Conservation (phyloP, 805 yeast species). For the Jamesozyma lodderae region DNA sequence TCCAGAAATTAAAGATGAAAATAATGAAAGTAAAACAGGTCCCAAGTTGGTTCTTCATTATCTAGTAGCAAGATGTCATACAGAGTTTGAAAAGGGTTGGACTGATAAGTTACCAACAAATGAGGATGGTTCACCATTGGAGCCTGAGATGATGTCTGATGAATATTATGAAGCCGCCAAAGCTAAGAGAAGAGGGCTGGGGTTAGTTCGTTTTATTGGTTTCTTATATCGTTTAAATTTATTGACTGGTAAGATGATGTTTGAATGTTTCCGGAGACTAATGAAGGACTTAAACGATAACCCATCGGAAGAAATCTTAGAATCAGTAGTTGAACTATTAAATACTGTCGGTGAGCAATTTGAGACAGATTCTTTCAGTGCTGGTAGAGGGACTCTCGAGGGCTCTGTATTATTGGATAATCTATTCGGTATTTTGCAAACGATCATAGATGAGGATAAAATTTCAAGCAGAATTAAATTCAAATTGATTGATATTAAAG, state of each 20-base stretch:
- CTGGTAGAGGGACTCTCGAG: slow-evolving; percentile 27
- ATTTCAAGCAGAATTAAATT: slow-evolving; percentile 74
- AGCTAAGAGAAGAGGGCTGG: slow-evolving; percentile 95
- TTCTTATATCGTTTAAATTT: slow-evolving; percentile 74
- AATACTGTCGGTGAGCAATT: slow-evolving; percentile 79
- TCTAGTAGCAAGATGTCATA: slow-evolving; percentile 78
- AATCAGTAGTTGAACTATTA: slow-evolving; percentile 75
- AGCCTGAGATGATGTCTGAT: slow-evolving; percentile 84
- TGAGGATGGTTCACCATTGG: slow-evolving; percentile 71
- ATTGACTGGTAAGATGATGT: slow-evolving; percentile 67
- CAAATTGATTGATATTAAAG: slow-evolving; percentile 80
- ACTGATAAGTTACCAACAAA: slow-evolving; percentile 71
- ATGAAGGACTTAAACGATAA: slow-evolving; percentile 41
- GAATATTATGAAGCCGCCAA: slow-evolving; percentile 85
- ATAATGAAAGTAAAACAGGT: slow-evolving; percentile 46
- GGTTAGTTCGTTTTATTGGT: slow-evolving; percentile 92
- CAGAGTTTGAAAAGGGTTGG: slow-evolving; percentile 95
- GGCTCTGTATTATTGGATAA: slow-evolving; percentile 43
- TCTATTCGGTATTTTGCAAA: slow-evolving; percentile 47
- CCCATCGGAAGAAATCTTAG: slow-evolving; percentile 89
- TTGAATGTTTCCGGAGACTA: slow-evolving; percentile 57
- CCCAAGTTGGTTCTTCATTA: slow-evolving; percentile 70
- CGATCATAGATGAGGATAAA: slow-evolving; percentile 43
- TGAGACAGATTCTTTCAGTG: slow-evolving; percentile 32
- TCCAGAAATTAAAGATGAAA: slow-evolving; percentile 55